Evolutionary conservation across 768 basidiomycete species (phyloP), one percentile per base, ranked within the genome.

Genomic region (Tricholoma furcatifolium): DNA sequence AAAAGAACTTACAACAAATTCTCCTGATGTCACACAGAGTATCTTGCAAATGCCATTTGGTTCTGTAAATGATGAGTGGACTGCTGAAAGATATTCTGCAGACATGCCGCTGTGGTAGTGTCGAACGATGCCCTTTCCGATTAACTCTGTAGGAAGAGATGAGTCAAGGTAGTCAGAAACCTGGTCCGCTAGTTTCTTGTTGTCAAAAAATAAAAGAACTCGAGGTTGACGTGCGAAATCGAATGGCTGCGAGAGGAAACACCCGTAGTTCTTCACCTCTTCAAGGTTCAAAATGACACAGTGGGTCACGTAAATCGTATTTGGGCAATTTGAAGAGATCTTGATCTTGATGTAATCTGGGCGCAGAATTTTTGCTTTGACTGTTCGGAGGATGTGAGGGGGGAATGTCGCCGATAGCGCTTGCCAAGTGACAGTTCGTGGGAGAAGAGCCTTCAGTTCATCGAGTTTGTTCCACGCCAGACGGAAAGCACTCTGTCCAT

Each of bases 61-160:
- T 0, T 53, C 32, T 1, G 48, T 56, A 46, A 69, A 69, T 31
- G 57, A 53, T 1, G 53, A 34, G 17, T 57, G 66, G 0, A 58
- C 59, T 2, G 43, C 10, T 11, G 56, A 30, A 0, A 68, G 57
- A 30, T 67, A 70, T 3, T 30, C 43, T 8, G 56, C 56, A 0
- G 65, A 70, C 68, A 70, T 70, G 1, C 56, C 51, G 7, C 56
- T 41, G 30, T 69, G 63, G 34, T 68, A 68, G 20, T 67, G 67
- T 10, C 27, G 51, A 24, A 69, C 41, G 17, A 70, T 30, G 1
- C 59, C 63, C 1, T 21, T 43, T 5, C 39, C 50, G 1, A 30
- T 53, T 4, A 60, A 50, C 3, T 21, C 3, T 2, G 2, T 5
- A 2, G 65, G 60, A 0, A 70, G 54, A 3, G 38, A 42, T 0